Base-by-base conservation (phyloP, 768 basidiomycete genomes). In the Naematelia aurantialba region DNA sequence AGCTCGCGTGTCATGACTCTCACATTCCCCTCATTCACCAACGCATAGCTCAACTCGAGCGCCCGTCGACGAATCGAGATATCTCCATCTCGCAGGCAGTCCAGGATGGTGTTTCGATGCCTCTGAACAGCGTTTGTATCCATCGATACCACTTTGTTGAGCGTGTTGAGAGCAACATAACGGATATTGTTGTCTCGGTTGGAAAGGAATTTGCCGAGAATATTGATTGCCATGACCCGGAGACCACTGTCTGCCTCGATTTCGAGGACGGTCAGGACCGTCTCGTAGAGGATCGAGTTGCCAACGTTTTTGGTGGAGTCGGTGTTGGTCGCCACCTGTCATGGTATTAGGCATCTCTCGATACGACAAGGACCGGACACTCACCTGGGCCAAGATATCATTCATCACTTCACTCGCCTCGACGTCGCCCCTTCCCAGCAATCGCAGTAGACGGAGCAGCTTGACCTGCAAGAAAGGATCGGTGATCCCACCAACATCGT, bases 181-280 rank as follows among this genome's bases (percentile, higher is more conserved):
- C 94, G 86, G 67, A 99, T 98, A 73, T 98, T 99, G 79, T 99
- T 99, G 74, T 99, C 96, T 30, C 90, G 83, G 78, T 99, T 99
- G 74, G 89, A 87, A 74, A 99, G 80, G 80, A 98, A 98, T 79
- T 97, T 98, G 55, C 96, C 96, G 30, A 99, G 83, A 58, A 98
- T 98, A 75, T 99, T 99, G 78, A 99, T 99, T 0, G 96, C 96
- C 96, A 99, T 97, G 46, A 98, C 93, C 1, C 96, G 87, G 21
- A 99, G 80, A 19, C 92, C 91, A 44, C 85, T 88, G 74, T 99
- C 96, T 11, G 96, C 93, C 70, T 99, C 92, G 61, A 98, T 98
- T 66, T 99, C 94, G 48, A 99, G 82, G 17, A 99, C 87, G 0
- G 93, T 91, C 63, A 98, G 81, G 4, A 97, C 94, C 0, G 94